Conservation (phyloP, 106 monocot species). For the Phalaenopsis equestris region DNA sequence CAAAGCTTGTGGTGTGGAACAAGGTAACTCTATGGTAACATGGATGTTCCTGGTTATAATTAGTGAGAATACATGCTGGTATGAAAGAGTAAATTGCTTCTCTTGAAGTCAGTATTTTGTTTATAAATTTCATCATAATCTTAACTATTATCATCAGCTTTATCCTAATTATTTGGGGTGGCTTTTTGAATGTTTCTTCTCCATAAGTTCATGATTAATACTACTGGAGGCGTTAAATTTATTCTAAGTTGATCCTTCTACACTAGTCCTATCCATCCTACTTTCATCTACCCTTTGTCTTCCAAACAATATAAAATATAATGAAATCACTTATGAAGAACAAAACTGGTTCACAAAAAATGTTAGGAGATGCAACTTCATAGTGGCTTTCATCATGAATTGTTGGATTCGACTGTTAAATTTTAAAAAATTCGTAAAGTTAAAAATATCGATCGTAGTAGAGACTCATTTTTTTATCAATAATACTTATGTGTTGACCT, state of each 20-base stretch:
- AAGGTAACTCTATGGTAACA: constrained; percentile 44
- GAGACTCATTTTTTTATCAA: no score
- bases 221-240: background rate
- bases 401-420: no score
- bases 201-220: background rate
- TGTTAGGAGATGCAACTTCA: no score
- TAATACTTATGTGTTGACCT: no score
- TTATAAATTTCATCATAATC: background rate
- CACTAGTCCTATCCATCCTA: background rate
- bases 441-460: no score
- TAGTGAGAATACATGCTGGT: background rate
- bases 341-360: no score
- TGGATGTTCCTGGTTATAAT: no score
- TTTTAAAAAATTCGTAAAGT: no score
- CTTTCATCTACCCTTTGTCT: no score
- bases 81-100: background rate
- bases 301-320: no score
- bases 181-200: background rate
- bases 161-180: background rate
- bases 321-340: no score
- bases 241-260: background rate
- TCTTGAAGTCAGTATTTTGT: background rate
- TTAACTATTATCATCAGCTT: background rate
- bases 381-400: no score
- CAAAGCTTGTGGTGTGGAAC: constrained; percentile 87